Evolutionary conservation across 2,329 filamentous ascomycete genomes (phyloP).

Genomic region (Calonectria pseudoreteaudii): DNA sequence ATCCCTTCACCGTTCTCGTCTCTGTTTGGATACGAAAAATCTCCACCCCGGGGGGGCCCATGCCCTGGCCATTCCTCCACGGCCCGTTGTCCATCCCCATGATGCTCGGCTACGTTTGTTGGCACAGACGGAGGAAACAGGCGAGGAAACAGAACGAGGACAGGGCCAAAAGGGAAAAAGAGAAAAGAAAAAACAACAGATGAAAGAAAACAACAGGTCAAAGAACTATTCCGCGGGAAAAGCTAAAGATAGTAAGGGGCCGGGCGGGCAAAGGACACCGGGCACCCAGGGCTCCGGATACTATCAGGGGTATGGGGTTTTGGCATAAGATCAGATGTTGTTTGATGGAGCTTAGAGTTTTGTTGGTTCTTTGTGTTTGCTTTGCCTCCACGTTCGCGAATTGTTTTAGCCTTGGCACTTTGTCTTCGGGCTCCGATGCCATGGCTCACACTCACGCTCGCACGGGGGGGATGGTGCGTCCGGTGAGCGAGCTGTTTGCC

Average conservation of each 20-base stretch:
- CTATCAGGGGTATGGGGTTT: background rate
- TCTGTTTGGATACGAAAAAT: constrained; percentile 14
- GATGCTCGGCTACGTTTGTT: background rate
- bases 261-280: background rate
- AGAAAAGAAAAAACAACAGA: background rate
- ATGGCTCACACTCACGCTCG: background rate
- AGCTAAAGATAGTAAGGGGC: background rate
- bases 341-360: background rate
- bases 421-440: background rate
- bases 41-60: background rate
- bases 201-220: too few species aligned
- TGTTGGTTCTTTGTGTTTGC: background rate
- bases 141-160: background rate
- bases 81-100: background rate
- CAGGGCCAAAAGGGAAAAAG: background rate
- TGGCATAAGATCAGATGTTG: constrained; percentile 5
- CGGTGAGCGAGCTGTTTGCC: background rate
- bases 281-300: constrained; percentile 13
- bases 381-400: background rate
- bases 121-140: background rate
- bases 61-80: constrained; percentile 1
- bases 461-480: background rate
- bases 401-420: background rate
- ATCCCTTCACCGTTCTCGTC: background rate
- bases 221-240: background rate